phyloP scores from a whole-genome alignment of 257 asterid species.

The Cynanchum wilfordii region DNA sequence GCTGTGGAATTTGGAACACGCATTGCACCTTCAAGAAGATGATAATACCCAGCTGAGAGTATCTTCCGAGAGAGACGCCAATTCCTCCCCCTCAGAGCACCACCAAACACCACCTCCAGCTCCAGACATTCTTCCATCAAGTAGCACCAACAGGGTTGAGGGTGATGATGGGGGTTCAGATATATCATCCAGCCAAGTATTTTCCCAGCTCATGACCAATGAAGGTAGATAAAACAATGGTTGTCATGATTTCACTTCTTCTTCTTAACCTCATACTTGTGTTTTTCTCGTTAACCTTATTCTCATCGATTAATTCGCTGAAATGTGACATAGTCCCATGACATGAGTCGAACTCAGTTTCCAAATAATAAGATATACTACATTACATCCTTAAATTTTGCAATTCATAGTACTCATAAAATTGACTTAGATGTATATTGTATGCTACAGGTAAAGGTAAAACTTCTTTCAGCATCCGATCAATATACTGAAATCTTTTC shows the following conservation, averaged over 20 bases:
- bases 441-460: no score
- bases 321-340: no score
- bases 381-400: neutral
- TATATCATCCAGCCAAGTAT: slow-evolving; percentile 57
- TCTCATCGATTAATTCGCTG: no score
- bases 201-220: slow-evolving; percentile 66
- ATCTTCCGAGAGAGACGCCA: slow-evolving; percentile 10
- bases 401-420: neutral
- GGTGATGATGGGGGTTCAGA: slow-evolving; percentile 41
- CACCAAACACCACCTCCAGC: slow-evolving; percentile 14
- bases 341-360: no score
- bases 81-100: slow-evolving; percentile 15
- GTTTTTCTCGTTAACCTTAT: no score
- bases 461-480: no score
- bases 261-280: no score
- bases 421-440: no score
- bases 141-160: slow-evolving; percentile 6
- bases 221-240: slow-evolving; percentile 53
- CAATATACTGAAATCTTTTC: no score
- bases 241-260: neutral
- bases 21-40: slow-evolving; percentile 57
- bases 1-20: slow-evolving; percentile 74
- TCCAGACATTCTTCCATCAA: slow-evolving; percentile 15
- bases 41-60: slow-evolving; percentile 17
- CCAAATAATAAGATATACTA: no score